Percentiles rank a stretch among this genome's conserved stretches.
phyloP scores from a whole-genome alignment of 2,329 filamentous ascomycete genomes.

The Rachicladosporium sp. region DNA sequence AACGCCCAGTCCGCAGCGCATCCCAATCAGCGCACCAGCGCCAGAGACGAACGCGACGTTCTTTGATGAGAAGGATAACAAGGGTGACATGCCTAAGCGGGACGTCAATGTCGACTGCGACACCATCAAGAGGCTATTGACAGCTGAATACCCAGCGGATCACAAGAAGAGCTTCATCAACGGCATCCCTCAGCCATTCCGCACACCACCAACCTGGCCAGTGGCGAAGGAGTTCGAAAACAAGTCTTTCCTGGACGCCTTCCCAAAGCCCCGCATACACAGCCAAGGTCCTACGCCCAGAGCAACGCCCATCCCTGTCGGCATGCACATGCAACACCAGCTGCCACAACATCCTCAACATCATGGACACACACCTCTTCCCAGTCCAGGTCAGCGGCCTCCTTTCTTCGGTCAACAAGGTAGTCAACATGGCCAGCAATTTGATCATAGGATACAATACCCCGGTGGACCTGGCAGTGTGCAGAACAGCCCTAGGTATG shows the following conservation, averaged over 20 bases:
- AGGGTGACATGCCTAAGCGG: slow-evolving; percentile 54
- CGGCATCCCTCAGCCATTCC: slow-evolving; percentile 73
- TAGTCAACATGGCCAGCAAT: slow-evolving; percentile 55
- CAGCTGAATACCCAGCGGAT: slow-evolving; percentile 41
- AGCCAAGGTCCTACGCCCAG: slow-evolving; percentile 48
- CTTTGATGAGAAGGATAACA: slow-evolving; percentile 25
- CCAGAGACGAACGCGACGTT: slow-evolving; percentile 11
- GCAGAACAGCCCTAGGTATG: slow-evolving; percentile 72
- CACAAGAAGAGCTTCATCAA: slow-evolving; percentile 51
- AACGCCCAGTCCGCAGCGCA: slow-evolving; percentile 51
- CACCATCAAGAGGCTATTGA: slow-evolving; percentile 52
- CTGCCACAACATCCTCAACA: slow-evolving; percentile 73
- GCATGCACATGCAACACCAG: slow-evolving; percentile 68
- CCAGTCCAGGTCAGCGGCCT: slow-evolving; percentile 63
- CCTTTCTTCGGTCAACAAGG: slow-evolving; percentile 35
- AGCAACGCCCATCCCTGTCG: slow-evolving; percentile 44
- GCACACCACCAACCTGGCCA: slow-evolving; percentile 77
- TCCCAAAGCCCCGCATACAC: slow-evolving; percentile 54
- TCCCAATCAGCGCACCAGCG: slow-evolving; percentile 14
- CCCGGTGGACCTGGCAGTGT: slow-evolving; percentile 60
- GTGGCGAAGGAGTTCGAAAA: slow-evolving; percentile 57
- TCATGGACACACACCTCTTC: slow-evolving; percentile 52
- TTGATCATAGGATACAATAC: slow-evolving; percentile 76
- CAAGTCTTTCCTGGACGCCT: slow-evolving; percentile 67
- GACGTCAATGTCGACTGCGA: slow-evolving; percentile 46